phyloP scores from a whole-genome alignment of 257 asterid species.

The Solanum virginianum region DNA sequence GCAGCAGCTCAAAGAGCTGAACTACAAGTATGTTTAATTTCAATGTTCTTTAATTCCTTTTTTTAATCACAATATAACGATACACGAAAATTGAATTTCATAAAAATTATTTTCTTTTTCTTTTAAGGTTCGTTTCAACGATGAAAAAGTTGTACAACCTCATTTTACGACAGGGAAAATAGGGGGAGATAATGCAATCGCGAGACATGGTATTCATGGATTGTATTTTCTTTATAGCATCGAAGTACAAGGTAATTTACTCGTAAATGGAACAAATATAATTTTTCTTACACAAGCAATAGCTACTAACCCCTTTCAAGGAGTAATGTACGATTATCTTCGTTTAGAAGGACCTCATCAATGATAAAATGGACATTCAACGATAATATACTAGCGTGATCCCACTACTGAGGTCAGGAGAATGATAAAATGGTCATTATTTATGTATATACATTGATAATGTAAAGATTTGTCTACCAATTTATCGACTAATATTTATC shows the following conservation, averaged over 20 bases:
- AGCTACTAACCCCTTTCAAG: slow-evolving; percentile 4
- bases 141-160: slow-evolving; percentile 9
- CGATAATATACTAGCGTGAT: not conserved
- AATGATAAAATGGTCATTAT: not conserved
- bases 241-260: slow-evolving; percentile 6
- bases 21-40: slow-evolving; percentile 28
- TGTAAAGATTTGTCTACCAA: not conserved
- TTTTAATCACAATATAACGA: not conserved
- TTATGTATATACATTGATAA: not conserved
- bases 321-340: slow-evolving; percentile 46
- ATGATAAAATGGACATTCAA: not conserved
- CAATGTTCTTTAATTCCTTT: not conserved
- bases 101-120: not conserved
- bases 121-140: slow-evolving; percentile 33
- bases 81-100: not conserved
- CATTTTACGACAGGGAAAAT: slow-evolving; percentile 24
- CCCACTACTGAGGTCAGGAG: not conserved
- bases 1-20: slow-evolving; percentile 51
- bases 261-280: slow-evolving; percentile 26
- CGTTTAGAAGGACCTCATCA: slow-evolving; percentile 28
- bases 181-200: slow-evolving; percentile 48
- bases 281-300: slow-evolving; percentile 27
- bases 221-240: slow-evolving; percentile 10
- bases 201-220: slow-evolving; percentile 38
- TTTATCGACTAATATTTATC: not conserved